Percentiles rank a stretch among this genome's conserved stretches.
Evolutionary conservation across 495 filamentous ascomycete species (phyloP).

Genomic region (Zalerion maritima): DNA sequence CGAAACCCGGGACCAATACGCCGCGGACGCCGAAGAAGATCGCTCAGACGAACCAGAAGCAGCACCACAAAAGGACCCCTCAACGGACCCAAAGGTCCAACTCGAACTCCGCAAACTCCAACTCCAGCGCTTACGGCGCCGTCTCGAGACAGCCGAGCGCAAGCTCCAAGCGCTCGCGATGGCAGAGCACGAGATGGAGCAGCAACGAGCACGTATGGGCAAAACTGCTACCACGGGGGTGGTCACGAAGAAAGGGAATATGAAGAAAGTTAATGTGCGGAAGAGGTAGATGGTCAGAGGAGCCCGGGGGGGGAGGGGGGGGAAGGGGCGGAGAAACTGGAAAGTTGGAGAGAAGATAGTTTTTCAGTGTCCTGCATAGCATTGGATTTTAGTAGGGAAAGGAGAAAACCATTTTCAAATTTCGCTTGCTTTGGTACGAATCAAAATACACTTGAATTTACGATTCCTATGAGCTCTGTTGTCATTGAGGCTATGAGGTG

Average conservation of each 20-base stretch:
- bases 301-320: constrained; percentile 3
- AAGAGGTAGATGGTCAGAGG: constrained; percentile 43
- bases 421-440: no score
- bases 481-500: no score
- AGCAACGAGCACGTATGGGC: constrained; percentile 48
- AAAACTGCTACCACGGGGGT: constrained; percentile 59
- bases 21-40: constrained; percentile 16
- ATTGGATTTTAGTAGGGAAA: no score
- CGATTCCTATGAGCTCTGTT: no score
- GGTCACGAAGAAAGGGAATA: constrained; percentile 64
- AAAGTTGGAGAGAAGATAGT: constrained; percentile 6
- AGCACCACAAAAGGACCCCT: no score
- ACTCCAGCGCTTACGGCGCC: constrained; percentile 24
- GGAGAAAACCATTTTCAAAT: no score
- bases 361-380: no score
- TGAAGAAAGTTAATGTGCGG: constrained; percentile 69
- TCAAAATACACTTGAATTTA: no score
- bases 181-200: constrained; percentile 63
- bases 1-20: no score
- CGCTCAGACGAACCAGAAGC: constrained; percentile 33
- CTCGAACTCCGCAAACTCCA: constrained; percentile 31
- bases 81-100: no score
- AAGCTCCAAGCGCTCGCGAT: constrained; percentile 54
- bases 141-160: constrained; percentile 49
- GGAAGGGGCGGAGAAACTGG: constrained; percentile 1